These are phyloP conservation scores for Leccinum angustisporum DNA, from an alignment of 1,284 basidiomycete genomes.

Conservation along the genomic window DNA sequence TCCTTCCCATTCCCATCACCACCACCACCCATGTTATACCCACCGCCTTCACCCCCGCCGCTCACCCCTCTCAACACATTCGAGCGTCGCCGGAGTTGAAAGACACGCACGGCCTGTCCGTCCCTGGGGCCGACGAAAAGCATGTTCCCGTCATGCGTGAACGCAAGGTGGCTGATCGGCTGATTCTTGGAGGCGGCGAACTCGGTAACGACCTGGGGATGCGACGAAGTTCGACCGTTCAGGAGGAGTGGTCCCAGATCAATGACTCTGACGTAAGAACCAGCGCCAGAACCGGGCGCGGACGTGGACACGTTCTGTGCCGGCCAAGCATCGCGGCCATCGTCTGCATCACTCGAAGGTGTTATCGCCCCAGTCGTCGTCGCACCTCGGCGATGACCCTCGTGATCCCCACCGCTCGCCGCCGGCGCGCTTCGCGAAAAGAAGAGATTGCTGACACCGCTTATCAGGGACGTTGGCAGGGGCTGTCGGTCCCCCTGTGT, in stretches of 20 bases:
- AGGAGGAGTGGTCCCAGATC: constrained; percentile 48
- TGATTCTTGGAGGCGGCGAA: constrained; percentile 50
- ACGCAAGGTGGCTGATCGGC: constrained; percentile 52
- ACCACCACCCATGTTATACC: neutral
- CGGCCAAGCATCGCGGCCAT: constrained; percentile 3
- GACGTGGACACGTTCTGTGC: constrained; percentile 1
- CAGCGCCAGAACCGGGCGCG: constrained; percentile 3
- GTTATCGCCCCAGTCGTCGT: constrained; percentile 11
- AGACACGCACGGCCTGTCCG: constrained; percentile 60
- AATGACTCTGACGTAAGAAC: constrained; percentile 52
- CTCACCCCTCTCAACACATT: constrained; percentile 21
- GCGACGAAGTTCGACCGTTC: constrained; percentile 11
- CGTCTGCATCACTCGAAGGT: constrained; percentile 13
- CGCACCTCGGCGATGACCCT: constrained; percentile 7
- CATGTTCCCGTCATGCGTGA: constrained; percentile 59
- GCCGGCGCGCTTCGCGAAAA: constrained; percentile 69
- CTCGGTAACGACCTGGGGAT: constrained; percentile 42
- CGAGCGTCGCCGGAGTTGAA: constrained; percentile 48
- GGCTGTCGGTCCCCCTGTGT: constrained; percentile 13
- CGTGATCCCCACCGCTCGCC: constrained; percentile 27
- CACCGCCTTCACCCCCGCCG: neutral
- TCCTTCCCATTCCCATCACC: constrained; percentile 5
- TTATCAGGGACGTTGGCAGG: constrained; percentile 15
- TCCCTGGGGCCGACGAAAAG: constrained; percentile 59
- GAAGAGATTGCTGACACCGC: constrained; percentile 35